Evolutionary conservation across 768 basidiomycete genomes (phyloP).

Genomic region (Podaxis sp.): DNA sequence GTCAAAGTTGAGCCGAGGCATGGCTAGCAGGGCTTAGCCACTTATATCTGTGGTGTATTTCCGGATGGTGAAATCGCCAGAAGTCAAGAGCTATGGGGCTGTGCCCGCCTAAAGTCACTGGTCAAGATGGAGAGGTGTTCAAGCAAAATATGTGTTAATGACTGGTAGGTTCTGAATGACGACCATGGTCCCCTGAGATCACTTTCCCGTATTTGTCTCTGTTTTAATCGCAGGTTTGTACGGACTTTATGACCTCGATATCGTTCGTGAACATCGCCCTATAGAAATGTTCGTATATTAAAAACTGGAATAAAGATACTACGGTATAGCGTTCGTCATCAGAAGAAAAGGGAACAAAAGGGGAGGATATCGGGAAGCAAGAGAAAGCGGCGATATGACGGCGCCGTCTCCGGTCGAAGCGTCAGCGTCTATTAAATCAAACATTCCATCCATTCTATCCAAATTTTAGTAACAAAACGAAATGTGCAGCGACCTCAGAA

Average conservation of each 20-base stretch:
- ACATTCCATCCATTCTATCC: background rate
- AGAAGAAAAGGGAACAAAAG: background rate
- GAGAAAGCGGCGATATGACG: background rate
- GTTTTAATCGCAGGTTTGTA: background rate
- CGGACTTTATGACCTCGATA: background rate
- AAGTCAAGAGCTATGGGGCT: background rate
- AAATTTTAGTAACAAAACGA: background rate
- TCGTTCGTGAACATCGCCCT: background rate
- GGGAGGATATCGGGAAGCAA: background rate
- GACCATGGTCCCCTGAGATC: background rate
- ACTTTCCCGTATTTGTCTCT: background rate
- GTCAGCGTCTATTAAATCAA: background rate
- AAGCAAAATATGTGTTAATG: background rate
- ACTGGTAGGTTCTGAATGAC: background rate
- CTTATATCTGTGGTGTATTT: background rate
- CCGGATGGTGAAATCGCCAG: background rate
- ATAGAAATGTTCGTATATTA: background rate
- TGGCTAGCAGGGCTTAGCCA: conserved; percentile 22
- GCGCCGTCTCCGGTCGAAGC: background rate
- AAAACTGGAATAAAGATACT: background rate
- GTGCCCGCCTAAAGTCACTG: no score
- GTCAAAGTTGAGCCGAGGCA: conserved; percentile 66
- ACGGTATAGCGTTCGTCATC: background rate
- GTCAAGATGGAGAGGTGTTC: background rate
- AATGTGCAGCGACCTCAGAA: background rate